Evolutionary conservation across 2,329 filamentous ascomycete species (phyloP).

Genomic region (Fusarium sp.): DNA sequence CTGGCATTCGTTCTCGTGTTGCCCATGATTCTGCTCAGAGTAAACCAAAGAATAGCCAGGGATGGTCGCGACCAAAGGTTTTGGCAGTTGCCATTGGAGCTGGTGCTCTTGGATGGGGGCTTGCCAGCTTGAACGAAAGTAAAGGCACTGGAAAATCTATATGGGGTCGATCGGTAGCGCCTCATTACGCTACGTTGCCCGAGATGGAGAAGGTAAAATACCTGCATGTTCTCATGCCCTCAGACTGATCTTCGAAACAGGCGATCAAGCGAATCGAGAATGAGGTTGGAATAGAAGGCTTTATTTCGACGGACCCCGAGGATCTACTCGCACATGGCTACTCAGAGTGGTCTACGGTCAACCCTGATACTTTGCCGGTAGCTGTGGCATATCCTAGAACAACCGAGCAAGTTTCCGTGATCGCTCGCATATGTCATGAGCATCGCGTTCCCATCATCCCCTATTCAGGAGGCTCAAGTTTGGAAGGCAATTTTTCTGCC

Average conservation of each 20-base stretch:
- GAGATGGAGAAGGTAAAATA: constrained; percentile 56
- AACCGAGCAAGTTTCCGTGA: constrained; percentile 68
- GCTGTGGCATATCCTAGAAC: constrained; percentile 72
- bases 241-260: constrained; percentile 48
- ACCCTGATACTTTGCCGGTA: constrained; percentile 69
- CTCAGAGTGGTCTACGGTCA: constrained; percentile 73
- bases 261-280: constrained; percentile 66
- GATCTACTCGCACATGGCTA: constrained; percentile 72
- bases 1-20: constrained; percentile 11
- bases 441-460: constrained; percentile 86
- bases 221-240: neutral
- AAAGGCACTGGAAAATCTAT: constrained; percentile 17
- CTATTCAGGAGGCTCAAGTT: constrained; percentile 85
- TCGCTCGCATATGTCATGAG: constrained; percentile 77
- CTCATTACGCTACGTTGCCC: constrained; percentile 54
- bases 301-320: constrained; percentile 71
- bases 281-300: constrained; percentile 60
- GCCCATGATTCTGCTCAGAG: constrained; percentile 4
- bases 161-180: constrained; percentile 32
- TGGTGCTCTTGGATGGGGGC: constrained; percentile 55
- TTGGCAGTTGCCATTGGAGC: constrained; percentile 53
- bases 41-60: constrained; percentile 11
- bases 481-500: constrained; percentile 91
- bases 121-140: constrained; percentile 46
- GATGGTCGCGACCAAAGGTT: constrained; percentile 49